These are phyloP conservation scores for Aspergillus indologenus DNA, from an alignment of 495 filamentous ascomycete species.

Conservation along the genomic window DNA sequence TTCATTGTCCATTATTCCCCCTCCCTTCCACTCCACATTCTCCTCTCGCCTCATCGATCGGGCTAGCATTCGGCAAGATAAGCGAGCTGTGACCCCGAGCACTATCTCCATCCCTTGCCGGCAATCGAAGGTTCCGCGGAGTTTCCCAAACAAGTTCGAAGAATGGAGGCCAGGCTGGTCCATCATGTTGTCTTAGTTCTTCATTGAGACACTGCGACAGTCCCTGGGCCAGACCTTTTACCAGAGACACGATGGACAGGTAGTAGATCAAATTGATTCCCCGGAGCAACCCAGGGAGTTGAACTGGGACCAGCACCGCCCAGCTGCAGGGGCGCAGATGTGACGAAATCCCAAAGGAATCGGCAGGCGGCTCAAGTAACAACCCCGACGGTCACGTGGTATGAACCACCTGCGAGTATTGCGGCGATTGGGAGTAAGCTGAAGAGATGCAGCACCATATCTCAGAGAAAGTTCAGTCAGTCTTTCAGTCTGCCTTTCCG, in stretches of 20 bases:
- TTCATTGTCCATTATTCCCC: too few relatives aligned
- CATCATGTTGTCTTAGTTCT: neutral
- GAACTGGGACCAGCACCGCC: neutral
- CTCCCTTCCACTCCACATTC: neutral
- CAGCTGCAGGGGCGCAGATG: neutral
- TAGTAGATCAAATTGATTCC: neutral
- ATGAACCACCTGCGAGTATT: constrained; percentile 8
- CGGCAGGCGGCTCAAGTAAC: constrained; percentile 1
- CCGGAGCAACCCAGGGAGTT: neutral
- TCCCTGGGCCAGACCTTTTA: neutral
- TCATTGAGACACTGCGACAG: neutral
- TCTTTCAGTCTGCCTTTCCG: neutral
- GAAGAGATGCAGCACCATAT: neutral
- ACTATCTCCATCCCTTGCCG: neutral
- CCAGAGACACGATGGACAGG: neutral
- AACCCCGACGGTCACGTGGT: constrained; percentile 12
- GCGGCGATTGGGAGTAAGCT: neutral
- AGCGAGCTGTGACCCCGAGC: neutral
- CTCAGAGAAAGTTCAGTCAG: neutral
- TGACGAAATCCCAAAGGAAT: neutral
- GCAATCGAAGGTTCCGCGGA: neutral
- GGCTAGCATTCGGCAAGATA: neutral
- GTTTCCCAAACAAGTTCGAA: neutral
- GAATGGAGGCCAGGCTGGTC: neutral
- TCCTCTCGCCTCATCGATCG: neutral